Evolutionary conservation across 331 rosid genomes (phyloP).

Genomic region (Cydonia oblonga): DNA sequence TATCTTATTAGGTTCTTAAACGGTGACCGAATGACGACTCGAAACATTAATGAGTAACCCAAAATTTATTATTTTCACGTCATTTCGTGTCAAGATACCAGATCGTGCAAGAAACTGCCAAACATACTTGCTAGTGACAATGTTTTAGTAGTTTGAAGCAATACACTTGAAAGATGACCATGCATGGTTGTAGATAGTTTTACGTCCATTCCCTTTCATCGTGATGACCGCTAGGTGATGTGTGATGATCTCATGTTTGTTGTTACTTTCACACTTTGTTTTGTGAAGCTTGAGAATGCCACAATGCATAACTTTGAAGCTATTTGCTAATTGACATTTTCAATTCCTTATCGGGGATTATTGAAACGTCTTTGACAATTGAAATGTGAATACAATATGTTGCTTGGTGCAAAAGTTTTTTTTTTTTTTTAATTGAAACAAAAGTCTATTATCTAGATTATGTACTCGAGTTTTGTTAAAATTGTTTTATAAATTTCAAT

Average conservation of each 20-base stretch:
- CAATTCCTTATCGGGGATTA: background rate
- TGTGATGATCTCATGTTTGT: background rate
- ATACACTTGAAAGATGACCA: too few species aligned
- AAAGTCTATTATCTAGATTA: background rate
- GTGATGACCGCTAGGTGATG: too few species aligned
- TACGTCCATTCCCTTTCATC: too few species aligned
- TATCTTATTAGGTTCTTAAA: too few species aligned
- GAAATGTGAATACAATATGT: background rate
- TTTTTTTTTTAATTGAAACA: background rate
- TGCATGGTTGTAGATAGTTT: too few species aligned
- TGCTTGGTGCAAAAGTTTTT: background rate
- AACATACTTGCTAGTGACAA: too few species aligned
- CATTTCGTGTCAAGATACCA: too few species aligned
- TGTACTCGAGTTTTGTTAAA: background rate
- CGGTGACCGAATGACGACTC: too few species aligned
- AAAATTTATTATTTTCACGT: too few species aligned
- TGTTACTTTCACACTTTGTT: background rate
- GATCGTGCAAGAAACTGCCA: too few species aligned
- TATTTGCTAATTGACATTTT: background rate
- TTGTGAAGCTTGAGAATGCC: background rate
- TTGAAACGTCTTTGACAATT: background rate
- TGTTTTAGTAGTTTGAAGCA: too few species aligned
- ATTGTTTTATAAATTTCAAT: background rate
- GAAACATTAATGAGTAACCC: too few species aligned
- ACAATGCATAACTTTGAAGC: background rate